Evolutionary conservation across 2,329 filamentous ascomycete species (phyloP), one percentile per base, ranked within the genome.

Genomic region (Biscogniauxia marginata): DNA sequence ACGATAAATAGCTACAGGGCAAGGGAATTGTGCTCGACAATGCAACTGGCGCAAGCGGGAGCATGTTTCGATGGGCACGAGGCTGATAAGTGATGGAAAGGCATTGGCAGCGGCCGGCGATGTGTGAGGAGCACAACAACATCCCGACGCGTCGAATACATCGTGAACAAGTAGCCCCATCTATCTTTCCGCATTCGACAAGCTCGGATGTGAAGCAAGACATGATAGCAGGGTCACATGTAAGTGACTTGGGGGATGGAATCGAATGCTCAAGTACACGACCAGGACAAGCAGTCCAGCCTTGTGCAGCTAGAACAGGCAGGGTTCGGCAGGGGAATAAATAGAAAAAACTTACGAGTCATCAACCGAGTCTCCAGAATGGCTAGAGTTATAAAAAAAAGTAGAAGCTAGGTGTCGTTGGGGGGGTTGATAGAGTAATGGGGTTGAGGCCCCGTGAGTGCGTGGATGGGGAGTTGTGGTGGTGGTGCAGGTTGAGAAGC

Each of bases 31-130:
- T 76, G 74, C 66, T 43, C 58, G 54, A 52, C 51, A 72, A 63
- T 59, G 53, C 54, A 64, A 62, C 64, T 64, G 69, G 69, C 69
- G 68, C 68, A 71, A 64, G 58, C 56, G 68, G 66, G 71, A 69
- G 66, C 70, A 67, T 70, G 73, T 63, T 67, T 74, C 67, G 76
- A 77, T 75, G 75, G 74, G 75, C 72, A 70, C 75, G 66, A 80
- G 78, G 78, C 77, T 80, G 77, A 74, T 69, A 67, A 64, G 66
- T 66, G 74, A 71, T 73, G 69, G 64, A 67, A 71, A 66, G 74
- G 75, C 74, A 83, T 81, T 68, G 66, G 57, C 56, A 62, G 45
- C 62, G 58, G 58, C 48, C 16, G 60, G 63, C 55, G 55, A 54
- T 56, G 53, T 59, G 49, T 52, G 57, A 52, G 61, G 60, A 55